These are phyloP conservation scores for Blastomyces parvus DNA, from an alignment of 2,329 filamentous ascomycete genomes.

Conservation along the genomic window DNA sequence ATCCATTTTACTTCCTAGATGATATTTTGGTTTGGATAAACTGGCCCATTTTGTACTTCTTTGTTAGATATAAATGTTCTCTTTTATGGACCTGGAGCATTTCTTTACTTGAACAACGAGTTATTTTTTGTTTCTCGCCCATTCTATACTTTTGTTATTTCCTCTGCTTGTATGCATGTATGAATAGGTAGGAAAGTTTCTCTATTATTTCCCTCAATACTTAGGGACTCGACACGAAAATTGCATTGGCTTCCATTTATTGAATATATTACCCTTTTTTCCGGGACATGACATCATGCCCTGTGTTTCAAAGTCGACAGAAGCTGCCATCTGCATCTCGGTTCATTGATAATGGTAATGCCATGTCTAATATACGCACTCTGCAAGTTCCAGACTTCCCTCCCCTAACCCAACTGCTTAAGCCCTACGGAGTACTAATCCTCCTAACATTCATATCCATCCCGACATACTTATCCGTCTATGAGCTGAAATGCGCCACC, in stretches of 20 bases:
- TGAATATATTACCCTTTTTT: neutral
- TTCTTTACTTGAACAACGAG: neutral
- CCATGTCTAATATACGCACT: neutral
- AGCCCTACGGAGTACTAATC: neutral
- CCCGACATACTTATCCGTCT: conserved; percentile 19
- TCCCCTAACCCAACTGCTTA: neutral
- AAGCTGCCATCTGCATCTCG: neutral
- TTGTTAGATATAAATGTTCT: neutral
- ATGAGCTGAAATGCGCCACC: conserved; percentile 14
- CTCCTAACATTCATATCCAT: conserved; percentile 8
- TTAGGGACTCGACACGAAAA: neutral
- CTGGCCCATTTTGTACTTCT: neutral
- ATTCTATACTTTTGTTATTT: neutral
- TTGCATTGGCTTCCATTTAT: neutral
- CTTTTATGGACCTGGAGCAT: neutral
- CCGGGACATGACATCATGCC: neutral
- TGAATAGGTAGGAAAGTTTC: neutral
- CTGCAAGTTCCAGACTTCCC: neutral
- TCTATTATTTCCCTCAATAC: neutral
- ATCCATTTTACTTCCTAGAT: neutral
- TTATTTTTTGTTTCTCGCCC: neutral
- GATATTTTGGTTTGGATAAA: neutral
- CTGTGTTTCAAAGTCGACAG: neutral
- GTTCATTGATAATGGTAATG: no score
- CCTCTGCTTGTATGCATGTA: neutral